These are phyloP conservation scores for Lipomyces yamadae DNA, from an alignment of 805 yeast species.

Conservation along the genomic window DNA sequence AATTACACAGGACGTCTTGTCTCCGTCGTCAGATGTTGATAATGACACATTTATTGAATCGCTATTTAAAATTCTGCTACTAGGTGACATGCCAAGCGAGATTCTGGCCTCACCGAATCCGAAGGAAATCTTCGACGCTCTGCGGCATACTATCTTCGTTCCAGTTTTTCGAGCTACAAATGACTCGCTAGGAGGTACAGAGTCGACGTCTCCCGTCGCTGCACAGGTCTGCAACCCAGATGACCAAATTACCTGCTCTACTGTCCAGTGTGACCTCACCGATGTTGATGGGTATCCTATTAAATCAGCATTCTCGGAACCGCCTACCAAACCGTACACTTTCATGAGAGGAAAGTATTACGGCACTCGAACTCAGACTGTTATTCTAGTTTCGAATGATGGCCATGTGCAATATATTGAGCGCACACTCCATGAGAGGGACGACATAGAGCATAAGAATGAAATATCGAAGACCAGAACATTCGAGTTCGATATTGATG, in stretches of 20 bases:
- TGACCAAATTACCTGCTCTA: background rate
- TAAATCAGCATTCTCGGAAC: conserved; percentile 13
- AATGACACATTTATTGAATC: conserved; percentile 51
- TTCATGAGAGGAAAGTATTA: conserved; percentile 61
- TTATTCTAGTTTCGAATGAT: conserved; percentile 60
- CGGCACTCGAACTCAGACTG: conserved; percentile 89
- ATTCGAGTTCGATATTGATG: conserved; percentile 30
- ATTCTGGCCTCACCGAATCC: conserved; percentile 42
- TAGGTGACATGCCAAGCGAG: conserved; percentile 47
- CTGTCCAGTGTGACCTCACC: background rate
- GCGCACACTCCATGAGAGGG: conserved; percentile 45
- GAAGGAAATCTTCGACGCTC: conserved; percentile 48
- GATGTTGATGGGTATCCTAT: background rate
- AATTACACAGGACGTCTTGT: conserved; percentile 37
- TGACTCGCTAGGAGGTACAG: conserved; percentile 18
- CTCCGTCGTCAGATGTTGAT: background rate
- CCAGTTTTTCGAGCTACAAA: conserved; percentile 61
- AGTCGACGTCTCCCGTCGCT: conserved; percentile 4
- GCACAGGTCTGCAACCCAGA: background rate
- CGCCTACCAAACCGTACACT: conserved; percentile 16
- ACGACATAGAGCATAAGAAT: conserved; percentile 1
- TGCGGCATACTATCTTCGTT: conserved; percentile 67
- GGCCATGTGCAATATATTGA: conserved; percentile 67
- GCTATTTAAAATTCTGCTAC: conserved; percentile 62
- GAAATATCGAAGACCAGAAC: conserved; percentile 8